A percentile compares a stretch with the other conserved stretches of the same genome.
phyloP scores from a whole-genome alignment of 2,329 filamentous ascomycete genomes.

The Zymoseptoria brevis region DNA sequence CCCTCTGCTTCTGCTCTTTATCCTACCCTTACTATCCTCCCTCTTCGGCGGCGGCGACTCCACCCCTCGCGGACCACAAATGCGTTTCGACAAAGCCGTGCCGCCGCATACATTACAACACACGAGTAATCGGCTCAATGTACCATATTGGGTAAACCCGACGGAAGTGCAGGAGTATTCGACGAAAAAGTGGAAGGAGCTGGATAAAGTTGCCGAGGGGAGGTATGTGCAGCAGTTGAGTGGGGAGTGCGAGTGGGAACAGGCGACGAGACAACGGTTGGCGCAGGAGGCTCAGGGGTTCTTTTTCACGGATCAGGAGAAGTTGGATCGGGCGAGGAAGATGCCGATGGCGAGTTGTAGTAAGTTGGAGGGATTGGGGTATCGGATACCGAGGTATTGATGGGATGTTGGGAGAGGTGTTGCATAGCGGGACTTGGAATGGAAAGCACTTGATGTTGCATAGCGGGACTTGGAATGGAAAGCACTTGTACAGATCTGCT shows the following conservation, averaged over 20 bases:
- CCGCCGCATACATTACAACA: constrained; percentile 68
- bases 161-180: constrained; percentile 64
- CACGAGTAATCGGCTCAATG: constrained; percentile 59
- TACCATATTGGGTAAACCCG: constrained; percentile 82
- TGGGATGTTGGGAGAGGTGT: background rate
- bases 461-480: background rate
- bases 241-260: constrained; percentile 67
- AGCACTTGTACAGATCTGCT: background rate
- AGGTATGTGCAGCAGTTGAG: constrained; percentile 61
- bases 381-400: constrained; percentile 16
- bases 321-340: constrained; percentile 62
- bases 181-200: constrained; percentile 58
- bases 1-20: constrained; percentile 75
- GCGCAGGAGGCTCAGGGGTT: constrained; percentile 76
- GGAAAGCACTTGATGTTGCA: background rate
- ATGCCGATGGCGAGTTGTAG: constrained; percentile 55
- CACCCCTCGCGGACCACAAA: constrained; percentile 54
- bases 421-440: background rate
- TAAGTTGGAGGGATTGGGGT: constrained; percentile 46
- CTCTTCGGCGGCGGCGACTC: constrained; percentile 60
- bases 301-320: constrained; percentile 73
- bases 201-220: constrained; percentile 72
- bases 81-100: constrained; percentile 66
- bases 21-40: constrained; percentile 73
- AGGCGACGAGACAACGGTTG: constrained; percentile 55